Evolutionary conservation across 441 rosid genomes (phyloP), one percentile per base, ranked within the genome.

Genomic region (Gossypium aridum): DNA sequence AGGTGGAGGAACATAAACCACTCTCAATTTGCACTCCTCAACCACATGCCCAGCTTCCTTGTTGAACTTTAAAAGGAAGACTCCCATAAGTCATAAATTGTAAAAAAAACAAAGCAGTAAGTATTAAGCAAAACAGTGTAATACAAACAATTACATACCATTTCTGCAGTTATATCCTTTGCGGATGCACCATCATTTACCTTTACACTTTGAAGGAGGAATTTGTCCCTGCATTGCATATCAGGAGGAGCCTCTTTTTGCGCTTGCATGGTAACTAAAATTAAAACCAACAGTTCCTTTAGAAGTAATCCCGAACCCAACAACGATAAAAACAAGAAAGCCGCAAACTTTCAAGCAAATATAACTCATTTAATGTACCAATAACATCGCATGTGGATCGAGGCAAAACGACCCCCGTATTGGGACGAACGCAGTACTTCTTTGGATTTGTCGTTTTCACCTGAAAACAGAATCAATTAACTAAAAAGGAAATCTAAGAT

Each of bases 401-500:
- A 71, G 96, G 96, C 84, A 80, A 81, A 64, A 89, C 89, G 6
- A 91, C 62, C 84, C 96, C 96, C 1, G 92, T 86, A 74, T 89
- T 91, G 2, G 96, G 96, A 10, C 93, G 92, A 72, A 91, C 96
- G 64, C 92, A 89, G 63, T 91, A 91, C 83, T 87, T 91, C 81
- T 91, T 89, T 0, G 96, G 96, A 77, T 91, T 91, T 3, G 96
- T 91, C 3, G 96, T 89, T 81, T 91, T 91, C 83, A 91, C 93
- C 96, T 91, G 81, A 80, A 70, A 51, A 51, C 25, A 9, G 17
- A 69, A 51, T 51, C 72, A 26, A 69, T 69, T 23, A 49, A 37
- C 19, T n/a, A 28, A 25, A 75, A 31, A 31, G 1, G 61, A 39
- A 59, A 72, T 72, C 66, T 43, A 25, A 26, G 59, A 60, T 49